These are phyloP conservation scores for Pilaira anomala DNA, from an alignment of 192 early-diverging fungal species.

Conservation along the genomic window DNA sequence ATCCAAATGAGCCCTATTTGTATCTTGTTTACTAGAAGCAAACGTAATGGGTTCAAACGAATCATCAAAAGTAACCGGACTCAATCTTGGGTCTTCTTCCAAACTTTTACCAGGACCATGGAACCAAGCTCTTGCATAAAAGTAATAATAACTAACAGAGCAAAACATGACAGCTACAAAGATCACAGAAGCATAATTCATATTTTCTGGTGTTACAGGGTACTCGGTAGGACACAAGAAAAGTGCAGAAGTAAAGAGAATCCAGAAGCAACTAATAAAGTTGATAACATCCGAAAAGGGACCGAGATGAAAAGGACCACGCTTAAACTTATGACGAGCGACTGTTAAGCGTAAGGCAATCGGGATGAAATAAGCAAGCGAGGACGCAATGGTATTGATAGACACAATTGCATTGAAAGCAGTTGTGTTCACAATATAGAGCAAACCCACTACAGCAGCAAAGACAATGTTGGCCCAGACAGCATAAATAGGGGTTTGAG, in stretches of 20 bases:
- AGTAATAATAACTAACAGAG: slow-evolving; percentile 40
- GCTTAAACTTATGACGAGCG: slow-evolving; percentile 43
- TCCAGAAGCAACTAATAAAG: slow-evolving; percentile 42
- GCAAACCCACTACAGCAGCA: slow-evolving; percentile 31
- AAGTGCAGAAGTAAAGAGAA: slow-evolving; percentile 39
- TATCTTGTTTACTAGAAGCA: not conserved
- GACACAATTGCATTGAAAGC: slow-evolving; percentile 58
- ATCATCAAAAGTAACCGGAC: slow-evolving; percentile 11
- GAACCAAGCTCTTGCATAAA: slow-evolving; percentile 47
- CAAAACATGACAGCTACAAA: slow-evolving; percentile 44
- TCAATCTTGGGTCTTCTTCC: slow-evolving; percentile 14
- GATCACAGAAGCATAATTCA: slow-evolving; percentile 45
- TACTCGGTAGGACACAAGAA: slow-evolving; percentile 47
- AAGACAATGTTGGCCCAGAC: slow-evolving; percentile 53
- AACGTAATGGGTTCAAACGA: slow-evolving; percentile 1
- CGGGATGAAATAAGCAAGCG: slow-evolving; percentile 52
- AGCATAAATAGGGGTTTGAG: slow-evolving; percentile 44
- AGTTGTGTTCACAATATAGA: slow-evolving; percentile 45
- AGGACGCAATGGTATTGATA: slow-evolving; percentile 54
- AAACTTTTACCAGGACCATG: slow-evolving; percentile 28
- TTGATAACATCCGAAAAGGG: slow-evolving; percentile 42
- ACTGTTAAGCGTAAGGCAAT: slow-evolving; percentile 46
- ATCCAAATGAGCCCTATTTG: not conserved
- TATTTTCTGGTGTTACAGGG: slow-evolving; percentile 43
- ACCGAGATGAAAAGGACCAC: slow-evolving; percentile 50